Percentiles rank a stretch among this genome's conserved stretches.
Evolutionary conservation across 345 rosid genomes (phyloP).

Genomic region (Physaria fendleri): DNA sequence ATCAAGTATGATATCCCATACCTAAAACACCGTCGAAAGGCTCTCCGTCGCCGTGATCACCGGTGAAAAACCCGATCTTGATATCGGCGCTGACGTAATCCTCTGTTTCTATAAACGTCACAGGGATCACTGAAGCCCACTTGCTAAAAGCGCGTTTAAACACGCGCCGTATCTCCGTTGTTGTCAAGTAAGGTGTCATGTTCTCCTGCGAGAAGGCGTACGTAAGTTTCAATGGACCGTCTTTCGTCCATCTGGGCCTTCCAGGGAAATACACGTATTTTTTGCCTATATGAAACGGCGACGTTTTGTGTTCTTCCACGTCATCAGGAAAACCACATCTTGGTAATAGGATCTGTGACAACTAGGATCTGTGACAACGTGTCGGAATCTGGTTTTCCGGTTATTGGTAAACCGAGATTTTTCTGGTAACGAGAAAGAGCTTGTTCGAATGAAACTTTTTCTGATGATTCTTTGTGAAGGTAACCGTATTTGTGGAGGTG

Average conservation of each 20-base stretch:
- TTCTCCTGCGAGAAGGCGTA: constrained; percentile 64
- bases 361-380: constrained; percentile 41
- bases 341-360: constrained; percentile 38
- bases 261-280: constrained; percentile 52
- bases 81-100: constrained; percentile 65
- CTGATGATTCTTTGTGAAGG: constrained; percentile 19
- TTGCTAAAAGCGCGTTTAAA: constrained; percentile 49
- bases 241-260: constrained; percentile 60
- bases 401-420: constrained; percentile 43
- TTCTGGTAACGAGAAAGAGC: constrained; percentile 43
- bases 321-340: constrained; percentile 56
- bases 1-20: too few species aligned
- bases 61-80: constrained; percentile 65
- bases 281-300: constrained; percentile 16
- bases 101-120: constrained; percentile 45
- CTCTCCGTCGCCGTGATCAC: constrained; percentile 89
- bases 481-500: constrained; percentile 54
- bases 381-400: constrained; percentile 48
- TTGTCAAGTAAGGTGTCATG: constrained; percentile 34
- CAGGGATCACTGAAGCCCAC: constrained; percentile 76
- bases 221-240: constrained; percentile 47
- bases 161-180: constrained; percentile 32
- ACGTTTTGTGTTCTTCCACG: constrained; percentile 9
- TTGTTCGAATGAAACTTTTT: constrained; percentile 33
- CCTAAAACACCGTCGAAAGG: constrained; percentile 77